Conservation (phyloP, 495 filamentous ascomycete genomes). For the Podospora appendiculata region DNA sequence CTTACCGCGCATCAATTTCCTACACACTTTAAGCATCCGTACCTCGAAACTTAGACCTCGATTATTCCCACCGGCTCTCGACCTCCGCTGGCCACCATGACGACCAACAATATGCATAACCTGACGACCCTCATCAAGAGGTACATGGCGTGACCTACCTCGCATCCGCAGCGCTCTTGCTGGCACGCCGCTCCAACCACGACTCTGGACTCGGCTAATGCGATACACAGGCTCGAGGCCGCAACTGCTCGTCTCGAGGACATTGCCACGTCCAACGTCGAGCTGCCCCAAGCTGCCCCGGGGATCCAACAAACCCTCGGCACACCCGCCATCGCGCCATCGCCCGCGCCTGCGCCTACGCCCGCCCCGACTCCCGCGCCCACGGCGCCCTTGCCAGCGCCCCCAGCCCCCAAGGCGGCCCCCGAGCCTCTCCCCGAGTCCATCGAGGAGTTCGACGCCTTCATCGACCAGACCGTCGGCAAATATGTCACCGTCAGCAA, state of each 20-base stretch:
- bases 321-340: slow-evolving; percentile 18
- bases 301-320: slow-evolving; percentile 27
- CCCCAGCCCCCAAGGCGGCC: slow-evolving; percentile 24
- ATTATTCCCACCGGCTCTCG: background rate
- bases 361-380: slow-evolving; percentile 21
- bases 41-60: no score
- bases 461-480: slow-evolving; percentile 67
- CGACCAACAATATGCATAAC: slow-evolving; percentile 79
- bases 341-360: slow-evolving; percentile 17
- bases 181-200: background rate
- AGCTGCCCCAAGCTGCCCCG: slow-evolving; percentile 42
- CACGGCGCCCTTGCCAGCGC: slow-evolving; percentile 3
- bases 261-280: slow-evolving; percentile 69
- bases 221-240: slow-evolving; percentile 79
- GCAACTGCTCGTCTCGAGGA: slow-evolving; percentile 95
- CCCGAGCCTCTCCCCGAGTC: slow-evolving; percentile 61
- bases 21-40: no score
- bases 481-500: slow-evolving; percentile 72
- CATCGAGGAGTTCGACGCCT: slow-evolving; percentile 76
- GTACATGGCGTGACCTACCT: slow-evolving; percentile 57
- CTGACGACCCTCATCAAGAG: slow-evolving; percentile 96
- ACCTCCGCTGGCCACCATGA: slow-evolving; percentile 30
- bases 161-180: no score
- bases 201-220: slow-evolving; percentile 12
- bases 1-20: no score